Evolutionary conservation across 2,329 filamentous ascomycete species (phyloP), one percentile per base, ranked within the genome.

Genomic region (Aspergillus unguis): DNA sequence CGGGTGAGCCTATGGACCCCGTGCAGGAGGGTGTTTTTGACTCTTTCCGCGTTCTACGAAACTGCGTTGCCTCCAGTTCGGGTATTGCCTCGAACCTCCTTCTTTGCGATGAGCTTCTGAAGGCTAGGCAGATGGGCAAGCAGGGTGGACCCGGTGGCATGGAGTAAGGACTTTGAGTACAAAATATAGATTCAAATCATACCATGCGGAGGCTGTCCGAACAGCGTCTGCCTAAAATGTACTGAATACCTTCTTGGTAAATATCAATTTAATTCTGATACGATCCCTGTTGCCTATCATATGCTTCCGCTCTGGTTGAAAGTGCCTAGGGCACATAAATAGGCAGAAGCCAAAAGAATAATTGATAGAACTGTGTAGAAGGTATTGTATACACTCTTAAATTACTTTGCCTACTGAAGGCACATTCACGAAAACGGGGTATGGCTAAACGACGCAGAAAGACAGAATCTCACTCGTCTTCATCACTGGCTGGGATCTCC

Each of bases 31-130:
- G 94, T 64, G 87, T 99, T 6, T 99, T 89, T 71, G 94, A 99
- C 72, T 96, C 92, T 10, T 99, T 95, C 84, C 84, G 94, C 53
- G 94, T 99, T 33, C 75, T 99, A 64, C 84, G 94, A 62, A 97
- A 97, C 78, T 91, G 87, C 71, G 85, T 99, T 58, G 91, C 94
- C 3, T 96, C 92, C 32, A 94, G 91, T 72, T 88, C 92, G 27
- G 90, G 94, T 58, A 99, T 99, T 67, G 92, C 94, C 5, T 92
- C 90, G 7, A 99, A 99, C 76, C 79, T 99, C 59, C 78, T 99
- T 60, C 82, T 99, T 45, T 99, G 94, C 67, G 94, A 99, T 67
- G 94, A 99, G 80, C 82, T 99, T 78, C 80, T 99, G 65, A 99
- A 99, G 81, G 94, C 94, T 56, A 83, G 94, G 71, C 92, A 99